Evolutionary conservation across 306 rosid species (phyloP).

Genomic region (Amphicarpaea edgeworthii): DNA sequence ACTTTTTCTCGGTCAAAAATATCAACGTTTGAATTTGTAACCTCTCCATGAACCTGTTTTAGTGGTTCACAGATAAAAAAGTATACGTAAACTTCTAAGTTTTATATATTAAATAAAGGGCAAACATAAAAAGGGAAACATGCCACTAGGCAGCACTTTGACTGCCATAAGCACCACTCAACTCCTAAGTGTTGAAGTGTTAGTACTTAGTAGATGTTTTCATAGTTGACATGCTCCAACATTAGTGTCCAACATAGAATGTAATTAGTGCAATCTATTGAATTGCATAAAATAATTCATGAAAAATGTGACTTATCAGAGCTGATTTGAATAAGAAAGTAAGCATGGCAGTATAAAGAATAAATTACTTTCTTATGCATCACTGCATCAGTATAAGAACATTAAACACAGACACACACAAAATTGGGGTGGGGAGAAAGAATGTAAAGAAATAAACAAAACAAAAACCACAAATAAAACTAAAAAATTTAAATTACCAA

Average conservation of each 20-base stretch:
- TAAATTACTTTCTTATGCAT: neutral
- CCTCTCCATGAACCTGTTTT: slow-evolving; percentile 93
- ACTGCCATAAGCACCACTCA: slow-evolving; percentile 25
- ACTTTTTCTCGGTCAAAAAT: slow-evolving; percentile 91
- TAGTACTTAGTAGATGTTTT: slow-evolving; percentile 13
- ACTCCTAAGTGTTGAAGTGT: slow-evolving; percentile 21
- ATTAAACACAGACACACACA: neutral
- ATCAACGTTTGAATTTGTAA: slow-evolving; percentile 75
- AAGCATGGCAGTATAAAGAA: slow-evolving; percentile 26
- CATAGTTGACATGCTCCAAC: slow-evolving; percentile 1
- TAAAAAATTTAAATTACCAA: slow-evolving; percentile 58
- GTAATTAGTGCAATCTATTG: neutral
- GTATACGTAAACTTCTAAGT: slow-evolving; percentile 5
- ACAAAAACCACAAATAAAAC: slow-evolving; percentile 20
- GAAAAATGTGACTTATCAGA: neutral
- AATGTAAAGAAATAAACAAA: slow-evolving; percentile 19
- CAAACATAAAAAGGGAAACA: slow-evolving; percentile 25
- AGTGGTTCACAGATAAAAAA: slow-evolving; percentile 40
- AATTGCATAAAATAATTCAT: slow-evolving; percentile 8
- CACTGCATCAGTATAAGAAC: neutral
- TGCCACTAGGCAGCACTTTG: slow-evolving; percentile 1
- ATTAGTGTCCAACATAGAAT: neutral
- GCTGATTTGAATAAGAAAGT: slow-evolving; percentile 21
- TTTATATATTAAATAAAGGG: slow-evolving; percentile 16
- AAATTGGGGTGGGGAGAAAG: neutral